phyloP scores from a whole-genome alignment of 2,329 filamentous ascomycete genomes.

The Penicillium sp. region DNA sequence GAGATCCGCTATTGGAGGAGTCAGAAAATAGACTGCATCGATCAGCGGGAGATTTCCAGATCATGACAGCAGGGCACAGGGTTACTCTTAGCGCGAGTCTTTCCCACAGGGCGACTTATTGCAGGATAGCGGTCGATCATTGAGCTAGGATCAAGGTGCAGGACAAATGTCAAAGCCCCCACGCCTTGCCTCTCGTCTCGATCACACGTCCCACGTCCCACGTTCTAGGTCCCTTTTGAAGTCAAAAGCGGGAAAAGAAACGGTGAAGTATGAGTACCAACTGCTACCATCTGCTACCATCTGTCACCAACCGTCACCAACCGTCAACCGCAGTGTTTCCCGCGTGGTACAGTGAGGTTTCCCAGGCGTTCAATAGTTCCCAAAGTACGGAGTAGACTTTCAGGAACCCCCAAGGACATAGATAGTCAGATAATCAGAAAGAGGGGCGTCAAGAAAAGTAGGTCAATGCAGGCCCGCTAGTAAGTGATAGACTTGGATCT shows the following conservation, averaged over 20 bases:
- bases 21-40: slow-evolving; percentile 40
- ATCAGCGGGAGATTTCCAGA: slow-evolving; percentile 38
- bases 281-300: too few relatives aligned
- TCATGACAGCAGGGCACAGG: slow-evolving; percentile 41
- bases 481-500: slow-evolving; percentile 40
- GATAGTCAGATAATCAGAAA: background rate
- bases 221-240: slow-evolving; percentile 11
- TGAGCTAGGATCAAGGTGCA: slow-evolving; percentile 34
- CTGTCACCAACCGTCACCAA: too few relatives aligned
- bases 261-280: slow-evolving; percentile 27
- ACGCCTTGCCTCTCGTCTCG: slow-evolving; percentile 22
- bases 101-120: slow-evolving; percentile 36
- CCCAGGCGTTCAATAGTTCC: slow-evolving; percentile 9
- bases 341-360: too few relatives aligned
- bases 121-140: slow-evolving; percentile 42
- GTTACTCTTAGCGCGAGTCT: slow-evolving; percentile 39
- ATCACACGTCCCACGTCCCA: slow-evolving; percentile 15
- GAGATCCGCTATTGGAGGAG: slow-evolving; percentile 38
- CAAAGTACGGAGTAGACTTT: background rate
- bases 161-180: slow-evolving; percentile 25
- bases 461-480: slow-evolving; percentile 37
- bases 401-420: background rate
- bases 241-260: slow-evolving; percentile 15
- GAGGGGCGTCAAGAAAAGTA: slow-evolving; percentile 12
- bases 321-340: too few relatives aligned